Evolutionary conservation across 2,329 filamentous ascomycete genomes (phyloP).

Genomic region (Sclerotinia spermophila): DNA sequence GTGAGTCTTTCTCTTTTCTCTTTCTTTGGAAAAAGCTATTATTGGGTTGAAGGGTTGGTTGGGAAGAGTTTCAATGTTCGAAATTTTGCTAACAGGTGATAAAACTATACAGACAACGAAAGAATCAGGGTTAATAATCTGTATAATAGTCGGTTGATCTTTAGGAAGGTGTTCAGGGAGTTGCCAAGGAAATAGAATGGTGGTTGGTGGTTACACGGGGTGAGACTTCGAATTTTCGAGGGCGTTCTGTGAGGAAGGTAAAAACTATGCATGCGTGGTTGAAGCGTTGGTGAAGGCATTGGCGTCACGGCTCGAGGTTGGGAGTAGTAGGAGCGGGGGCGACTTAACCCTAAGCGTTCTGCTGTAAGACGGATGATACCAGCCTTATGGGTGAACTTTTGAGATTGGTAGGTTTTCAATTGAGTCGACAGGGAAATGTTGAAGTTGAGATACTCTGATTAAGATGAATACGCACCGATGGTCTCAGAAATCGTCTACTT

Average conservation of each 20-base stretch:
- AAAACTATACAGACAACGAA: slow-evolving; percentile 67
- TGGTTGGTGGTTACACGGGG: background rate
- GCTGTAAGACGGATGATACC: background rate
- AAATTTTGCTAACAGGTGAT: background rate
- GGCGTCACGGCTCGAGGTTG: background rate
- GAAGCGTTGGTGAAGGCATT: background rate
- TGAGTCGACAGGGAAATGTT: background rate
- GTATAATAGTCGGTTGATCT: slow-evolving; percentile 88
- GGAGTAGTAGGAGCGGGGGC: too few relatives aligned
- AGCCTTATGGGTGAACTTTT: background rate
- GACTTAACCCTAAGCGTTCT: background rate
- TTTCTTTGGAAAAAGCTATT: background rate
- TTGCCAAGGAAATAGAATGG: slow-evolving; percentile 35
- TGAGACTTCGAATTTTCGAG: background rate
- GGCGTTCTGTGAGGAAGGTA: background rate
- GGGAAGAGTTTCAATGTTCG: background rate
- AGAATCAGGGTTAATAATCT: slow-evolving; percentile 83
- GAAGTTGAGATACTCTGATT: background rate
- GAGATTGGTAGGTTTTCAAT: background rate
- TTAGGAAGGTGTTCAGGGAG: slow-evolving; percentile 70
- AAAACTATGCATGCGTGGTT: background rate
- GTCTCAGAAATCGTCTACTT: background rate
- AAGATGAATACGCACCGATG: background rate
- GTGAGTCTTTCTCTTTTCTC: background rate
- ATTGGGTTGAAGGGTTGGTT: background rate